phyloP scores from a whole-genome alignment of 768 basidiomycete genomes.

The Podaxis sp. region DNA sequence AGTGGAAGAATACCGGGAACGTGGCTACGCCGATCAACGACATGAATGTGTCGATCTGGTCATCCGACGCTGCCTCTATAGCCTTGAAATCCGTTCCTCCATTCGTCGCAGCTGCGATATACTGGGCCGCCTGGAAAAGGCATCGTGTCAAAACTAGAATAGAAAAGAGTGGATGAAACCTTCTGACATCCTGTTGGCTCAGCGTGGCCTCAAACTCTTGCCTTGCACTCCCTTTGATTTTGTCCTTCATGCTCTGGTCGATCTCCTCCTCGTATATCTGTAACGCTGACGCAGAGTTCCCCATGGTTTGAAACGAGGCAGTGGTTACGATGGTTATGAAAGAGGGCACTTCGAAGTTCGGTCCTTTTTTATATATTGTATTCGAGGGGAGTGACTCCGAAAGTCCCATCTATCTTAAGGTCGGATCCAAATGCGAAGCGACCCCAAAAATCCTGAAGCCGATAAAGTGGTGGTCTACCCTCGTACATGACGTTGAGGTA shows the following conservation, averaged over 20 bases:
- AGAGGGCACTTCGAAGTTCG: no score
- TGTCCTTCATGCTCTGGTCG: not conserved
- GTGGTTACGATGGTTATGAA: no score
- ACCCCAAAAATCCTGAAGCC: no score
- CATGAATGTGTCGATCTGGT: not conserved
- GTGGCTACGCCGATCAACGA: not conserved
- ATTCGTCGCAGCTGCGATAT: not conserved
- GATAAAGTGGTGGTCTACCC: no score
- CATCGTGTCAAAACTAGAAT: not conserved
- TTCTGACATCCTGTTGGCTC: not conserved
- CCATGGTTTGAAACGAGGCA: not conserved
- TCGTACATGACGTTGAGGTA: no score
- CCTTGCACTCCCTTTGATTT: not conserved
- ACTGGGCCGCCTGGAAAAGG: not conserved
- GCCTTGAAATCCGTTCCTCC: not conserved
- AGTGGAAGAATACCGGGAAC: not conserved
- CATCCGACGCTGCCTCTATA: not conserved
- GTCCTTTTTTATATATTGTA: no score
- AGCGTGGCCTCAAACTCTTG: not conserved
- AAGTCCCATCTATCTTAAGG: no score
- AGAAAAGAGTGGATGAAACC: no score
- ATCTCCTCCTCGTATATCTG: not conserved
- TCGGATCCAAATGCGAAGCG: no score
- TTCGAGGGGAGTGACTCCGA: no score
- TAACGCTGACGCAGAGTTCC: not conserved